These are phyloP conservation scores for Pseudogymnoascus sp. DNA, from an alignment of 2,329 filamentous ascomycete genomes.

Conservation along the genomic window DNA sequence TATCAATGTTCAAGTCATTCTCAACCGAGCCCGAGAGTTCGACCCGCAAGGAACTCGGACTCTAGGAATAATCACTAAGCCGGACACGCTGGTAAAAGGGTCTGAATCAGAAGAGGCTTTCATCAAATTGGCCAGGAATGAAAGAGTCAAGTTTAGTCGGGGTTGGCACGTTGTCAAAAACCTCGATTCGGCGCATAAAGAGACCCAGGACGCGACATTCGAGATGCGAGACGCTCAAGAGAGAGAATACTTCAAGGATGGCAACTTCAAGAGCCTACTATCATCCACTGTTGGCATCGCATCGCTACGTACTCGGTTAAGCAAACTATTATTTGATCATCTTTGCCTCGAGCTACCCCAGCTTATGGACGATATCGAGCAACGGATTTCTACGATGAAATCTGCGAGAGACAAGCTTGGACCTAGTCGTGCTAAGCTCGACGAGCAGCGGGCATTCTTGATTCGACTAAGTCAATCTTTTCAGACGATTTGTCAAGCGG, in stretches of 20 bases:
- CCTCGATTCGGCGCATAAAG: slow-evolving; percentile 24
- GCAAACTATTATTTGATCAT: slow-evolving; percentile 15
- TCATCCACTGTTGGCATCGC: slow-evolving; percentile 29
- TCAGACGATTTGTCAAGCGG: slow-evolving; percentile 13
- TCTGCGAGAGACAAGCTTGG: slow-evolving; percentile 10
- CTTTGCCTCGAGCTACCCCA: slow-evolving; percentile 13
- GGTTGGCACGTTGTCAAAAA: slow-evolving; percentile 46
- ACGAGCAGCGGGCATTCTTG: slow-evolving; percentile 3
- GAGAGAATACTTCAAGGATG: slow-evolving; percentile 19
- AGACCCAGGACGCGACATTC: slow-evolving; percentile 1
- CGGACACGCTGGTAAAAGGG: slow-evolving; percentile 36
- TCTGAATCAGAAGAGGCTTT: slow-evolving; percentile 33
- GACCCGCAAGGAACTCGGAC: slow-evolving; percentile 32
- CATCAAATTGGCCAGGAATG: slow-evolving; percentile 35
- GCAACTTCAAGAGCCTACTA: slow-evolving; percentile 23
- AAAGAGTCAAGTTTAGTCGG: slow-evolving; percentile 36
- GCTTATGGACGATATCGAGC: slow-evolving; percentile 14
- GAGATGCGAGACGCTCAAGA: slow-evolving; percentile 18
- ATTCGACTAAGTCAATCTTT: slow-evolving; percentile 13
- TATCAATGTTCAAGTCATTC: slow-evolving; percentile 52
- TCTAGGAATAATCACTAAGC: slow-evolving; percentile 45
- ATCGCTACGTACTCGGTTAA: slow-evolving; percentile 40
- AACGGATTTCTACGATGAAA: neutral
- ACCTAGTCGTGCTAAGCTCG: neutral
- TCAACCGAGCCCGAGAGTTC: slow-evolving; percentile 29